Conservation (phyloP, 2,329 filamentous ascomycete genomes). For the Cylindrodendrum hubeiense region DNA sequence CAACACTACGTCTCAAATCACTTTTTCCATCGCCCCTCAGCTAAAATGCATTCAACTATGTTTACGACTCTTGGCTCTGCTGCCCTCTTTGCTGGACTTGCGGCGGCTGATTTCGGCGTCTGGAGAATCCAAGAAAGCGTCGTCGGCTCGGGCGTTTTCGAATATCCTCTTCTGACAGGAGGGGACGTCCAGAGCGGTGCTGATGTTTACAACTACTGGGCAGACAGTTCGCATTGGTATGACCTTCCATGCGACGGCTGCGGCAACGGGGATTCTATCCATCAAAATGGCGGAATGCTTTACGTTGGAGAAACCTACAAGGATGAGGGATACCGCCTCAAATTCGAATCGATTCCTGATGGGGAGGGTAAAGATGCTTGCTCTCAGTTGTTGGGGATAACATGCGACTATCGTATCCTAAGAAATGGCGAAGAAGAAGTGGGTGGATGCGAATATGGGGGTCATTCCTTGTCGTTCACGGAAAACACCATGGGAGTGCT, state of each 20-base stretch:
- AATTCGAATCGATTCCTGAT: neutral
- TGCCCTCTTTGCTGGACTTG: constrained; percentile 1
- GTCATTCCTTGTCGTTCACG: neutral
- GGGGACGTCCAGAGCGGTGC: too few relatives aligned
- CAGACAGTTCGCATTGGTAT: neutral
- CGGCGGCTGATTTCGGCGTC: constrained; percentile 6
- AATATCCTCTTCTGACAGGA: too few relatives aligned
- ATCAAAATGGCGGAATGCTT: constrained; percentile 6
- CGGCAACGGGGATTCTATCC: constrained; percentile 1
- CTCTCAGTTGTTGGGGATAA: constrained; percentile 1
- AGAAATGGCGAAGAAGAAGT: neutral
- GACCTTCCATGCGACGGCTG: constrained; percentile 5
- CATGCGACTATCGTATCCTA: neutral
- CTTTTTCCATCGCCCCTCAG: too few relatives aligned
- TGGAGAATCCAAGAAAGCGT: constrained; percentile 8
- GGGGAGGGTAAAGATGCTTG: neutral
- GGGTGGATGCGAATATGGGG: neutral
- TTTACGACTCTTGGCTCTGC: neutral
- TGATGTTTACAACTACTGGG: neutral
- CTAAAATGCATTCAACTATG: too few relatives aligned
- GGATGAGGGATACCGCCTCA: constrained; percentile 9
- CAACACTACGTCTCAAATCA: too few relatives aligned
- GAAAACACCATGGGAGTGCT: constrained; percentile 3
- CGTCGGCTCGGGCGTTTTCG: neutral
- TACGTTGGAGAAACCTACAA: constrained; percentile 4